Conservation (phyloP, 140 eudicot genomes). For the Flaveria floridana region DNA sequence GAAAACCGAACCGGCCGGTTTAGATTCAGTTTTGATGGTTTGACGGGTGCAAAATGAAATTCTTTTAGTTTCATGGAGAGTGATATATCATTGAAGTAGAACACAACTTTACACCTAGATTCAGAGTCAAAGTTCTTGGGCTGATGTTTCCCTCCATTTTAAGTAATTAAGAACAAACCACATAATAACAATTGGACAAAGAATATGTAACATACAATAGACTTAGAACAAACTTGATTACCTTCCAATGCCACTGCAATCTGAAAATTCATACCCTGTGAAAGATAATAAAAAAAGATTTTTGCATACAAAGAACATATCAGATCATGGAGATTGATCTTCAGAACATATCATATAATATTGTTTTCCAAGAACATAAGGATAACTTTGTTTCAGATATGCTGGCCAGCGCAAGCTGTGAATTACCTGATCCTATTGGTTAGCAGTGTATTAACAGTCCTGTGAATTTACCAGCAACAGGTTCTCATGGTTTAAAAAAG, state of each 20-base stretch:
- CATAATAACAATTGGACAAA: neutral
- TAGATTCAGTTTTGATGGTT: too few species aligned
- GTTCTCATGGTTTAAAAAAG: neutral
- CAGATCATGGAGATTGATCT: too few species aligned
- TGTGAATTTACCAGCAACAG: too few species aligned
- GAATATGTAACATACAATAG: neutral
- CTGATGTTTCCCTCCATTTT: conserved; percentile 33
- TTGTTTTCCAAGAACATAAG: neutral
- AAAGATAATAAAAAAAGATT: too few species aligned
- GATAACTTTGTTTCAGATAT: neutral
- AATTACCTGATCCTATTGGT: neutral
- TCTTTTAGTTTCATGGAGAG: neutral
- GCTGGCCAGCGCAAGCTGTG: neutral
- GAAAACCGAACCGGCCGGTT: neutral
- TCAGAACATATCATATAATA: neutral
- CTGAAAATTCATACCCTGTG: too few species aligned
- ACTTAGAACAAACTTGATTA: neutral
- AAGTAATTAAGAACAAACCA: conserved; percentile 20
- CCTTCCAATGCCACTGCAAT: too few species aligned
- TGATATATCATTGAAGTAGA: neutral
- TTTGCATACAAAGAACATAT: too few species aligned
- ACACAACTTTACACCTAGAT: conserved; percentile 4
- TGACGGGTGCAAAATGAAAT: neutral
- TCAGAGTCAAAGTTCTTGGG: conserved; percentile 27
- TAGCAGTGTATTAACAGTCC: neutral